These are phyloP conservation scores for Rubia occidens DNA, from an alignment of 305 asterid species.

Conservation along the genomic window DNA sequence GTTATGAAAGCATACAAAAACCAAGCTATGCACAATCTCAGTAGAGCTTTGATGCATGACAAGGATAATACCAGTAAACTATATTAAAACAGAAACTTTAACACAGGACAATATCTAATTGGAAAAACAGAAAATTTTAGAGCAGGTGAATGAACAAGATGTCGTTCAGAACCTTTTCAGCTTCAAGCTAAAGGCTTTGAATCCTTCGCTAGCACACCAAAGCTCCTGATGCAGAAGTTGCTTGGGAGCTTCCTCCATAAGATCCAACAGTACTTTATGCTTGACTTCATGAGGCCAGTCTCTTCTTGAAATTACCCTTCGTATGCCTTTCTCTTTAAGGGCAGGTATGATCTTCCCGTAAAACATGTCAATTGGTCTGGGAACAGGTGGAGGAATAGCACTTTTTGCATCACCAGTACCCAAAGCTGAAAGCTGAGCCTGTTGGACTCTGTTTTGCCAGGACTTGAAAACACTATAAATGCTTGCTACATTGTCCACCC, in stretches of 20 bases:
- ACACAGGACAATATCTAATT: neutral
- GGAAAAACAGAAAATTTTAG: neutral
- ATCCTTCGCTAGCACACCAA: conserved; percentile 99
- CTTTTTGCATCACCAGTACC: conserved; percentile 47
- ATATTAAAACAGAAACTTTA: neutral
- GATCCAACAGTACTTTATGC: conserved; percentile 85
- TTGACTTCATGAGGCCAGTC: conserved; percentile 99
- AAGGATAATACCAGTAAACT: neutral
- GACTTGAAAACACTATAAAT: conserved; percentile 91
- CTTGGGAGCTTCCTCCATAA: conserved; percentile 91
- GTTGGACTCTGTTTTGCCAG: conserved; percentile 88
- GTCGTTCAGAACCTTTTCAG: conserved; percentile 54
- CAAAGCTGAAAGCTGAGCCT: conserved; percentile 55
- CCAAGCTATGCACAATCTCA: neutral
- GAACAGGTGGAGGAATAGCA: conserved; percentile 70
- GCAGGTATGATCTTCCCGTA: conserved; percentile 98
- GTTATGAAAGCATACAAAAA: neutral
- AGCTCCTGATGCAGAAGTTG: conserved; percentile 96
- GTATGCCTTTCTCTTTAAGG: conserved; percentile 95
- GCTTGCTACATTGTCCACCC: conserved; percentile 92
- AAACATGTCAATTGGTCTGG: conserved; percentile 98
- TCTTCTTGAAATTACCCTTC: conserved; percentile 95
- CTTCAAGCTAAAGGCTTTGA: conserved; percentile 84
- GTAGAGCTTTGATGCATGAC: neutral
- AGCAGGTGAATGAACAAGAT: conserved; percentile 6